Conservation (phyloP, 805 yeast species). For the Lipomyces mesembrius region DNA sequence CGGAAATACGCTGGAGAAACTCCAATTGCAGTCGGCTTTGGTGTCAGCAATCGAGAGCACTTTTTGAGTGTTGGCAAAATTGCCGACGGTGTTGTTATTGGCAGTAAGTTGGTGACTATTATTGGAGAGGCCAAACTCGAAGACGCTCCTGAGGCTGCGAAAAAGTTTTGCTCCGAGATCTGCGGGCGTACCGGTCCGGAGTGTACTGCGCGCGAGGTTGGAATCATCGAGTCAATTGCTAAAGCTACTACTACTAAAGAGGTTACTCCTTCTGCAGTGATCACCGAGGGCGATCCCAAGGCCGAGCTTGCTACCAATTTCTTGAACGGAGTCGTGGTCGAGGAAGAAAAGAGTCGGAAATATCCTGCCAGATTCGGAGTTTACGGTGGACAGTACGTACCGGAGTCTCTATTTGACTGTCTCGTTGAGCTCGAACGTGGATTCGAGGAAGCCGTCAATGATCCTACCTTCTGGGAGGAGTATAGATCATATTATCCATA, state of each 20-base stretch:
- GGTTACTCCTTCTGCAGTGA: slow-evolving; percentile 36
- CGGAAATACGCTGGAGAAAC: slow-evolving; percentile 73
- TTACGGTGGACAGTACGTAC: slow-evolving; percentile 98
- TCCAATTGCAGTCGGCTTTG: slow-evolving; percentile 95
- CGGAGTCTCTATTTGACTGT: slow-evolving; percentile 93
- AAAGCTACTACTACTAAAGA: slow-evolving; percentile 33
- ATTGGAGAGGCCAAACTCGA: slow-evolving; percentile 68
- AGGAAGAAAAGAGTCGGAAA: slow-evolving; percentile 18
- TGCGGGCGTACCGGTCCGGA: slow-evolving; percentile 22
- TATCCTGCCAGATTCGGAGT: slow-evolving; percentile 80
- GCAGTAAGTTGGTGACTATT: slow-evolving; percentile 77
- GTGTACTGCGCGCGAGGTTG: slow-evolving; percentile 25
- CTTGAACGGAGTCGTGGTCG: slow-evolving; percentile 21
- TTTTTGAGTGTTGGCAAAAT: slow-evolving; percentile 73
- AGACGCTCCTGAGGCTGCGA: slow-evolving; percentile 64
- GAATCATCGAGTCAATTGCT: slow-evolving; percentile 44
- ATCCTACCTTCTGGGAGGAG: slow-evolving; percentile 92
- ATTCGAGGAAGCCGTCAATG: slow-evolving; percentile 85
- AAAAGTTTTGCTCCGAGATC: slow-evolving; percentile 54
- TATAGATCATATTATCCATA: slow-evolving; percentile 81
- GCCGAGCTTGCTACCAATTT: slow-evolving; percentile 38
- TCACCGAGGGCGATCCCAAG: slow-evolving; percentile 47
- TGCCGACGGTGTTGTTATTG: slow-evolving; percentile 97
- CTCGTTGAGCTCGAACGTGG: slow-evolving; percentile 85
- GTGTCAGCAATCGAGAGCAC: slow-evolving; percentile 93